Evolutionary conservation across 176 grass and related monocot genomes (phyloP), one percentile per base, ranked within the genome.

Genomic region (Avena atlantica): DNA sequence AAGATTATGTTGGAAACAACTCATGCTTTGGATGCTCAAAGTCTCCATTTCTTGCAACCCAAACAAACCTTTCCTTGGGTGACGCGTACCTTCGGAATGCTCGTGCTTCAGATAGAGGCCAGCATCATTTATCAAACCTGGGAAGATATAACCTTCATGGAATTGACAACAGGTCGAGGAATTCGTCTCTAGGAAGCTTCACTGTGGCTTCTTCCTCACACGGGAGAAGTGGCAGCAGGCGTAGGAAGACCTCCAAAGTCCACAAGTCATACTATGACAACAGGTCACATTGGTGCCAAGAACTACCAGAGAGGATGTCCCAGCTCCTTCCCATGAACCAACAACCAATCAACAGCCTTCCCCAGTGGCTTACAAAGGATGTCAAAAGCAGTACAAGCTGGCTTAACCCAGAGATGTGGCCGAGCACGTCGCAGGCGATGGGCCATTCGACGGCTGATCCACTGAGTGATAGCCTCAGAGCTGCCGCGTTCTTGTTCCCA

Each of bases 301-400:
- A 88, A 34, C 16, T 76, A 69, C 52, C 78, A 24, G 83, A 82
- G 14, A 87, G 68, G 64, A 42, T 65, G 79, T 17, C 44, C 11
- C 45, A 48, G 45, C 45, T 48, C 45, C 9, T 48, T 48, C 45
- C 24, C 87, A 84, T 6, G 9, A 87, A 86, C 89, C 82, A 81
- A 44, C 82, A 81, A 47, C 27, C 57, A 40, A 80, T 76, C 62
- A 89, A 44, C 70, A 79, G 60, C 79, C 93, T 95, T 78, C 93
- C 93, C 8, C 89, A 93, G 87, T 95, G 93, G 93, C 93, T 95
- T 23, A 93, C 66, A 8, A 92, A 91, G 73, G 91, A 78, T 52
- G 61, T 63, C 0, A 55, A 80, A 25, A 89, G 84, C 0, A 45
- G 79, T 45, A 56, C 25, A 53, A 78, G 83, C 62, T 81, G 52